Conservation (phyloP, 345 rosid genomes). For the Cardamine chenopodiifolia region DNA sequence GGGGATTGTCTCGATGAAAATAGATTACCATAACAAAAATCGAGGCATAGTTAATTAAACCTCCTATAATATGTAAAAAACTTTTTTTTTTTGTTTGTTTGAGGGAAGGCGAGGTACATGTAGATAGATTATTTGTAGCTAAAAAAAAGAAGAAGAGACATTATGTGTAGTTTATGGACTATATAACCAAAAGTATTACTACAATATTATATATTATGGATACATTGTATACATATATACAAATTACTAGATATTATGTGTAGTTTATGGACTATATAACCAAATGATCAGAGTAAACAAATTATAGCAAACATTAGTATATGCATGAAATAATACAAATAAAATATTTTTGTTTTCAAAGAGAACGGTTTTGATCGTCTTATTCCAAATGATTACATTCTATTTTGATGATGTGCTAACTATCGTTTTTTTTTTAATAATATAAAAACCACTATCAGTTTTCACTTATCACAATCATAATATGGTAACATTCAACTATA, state of each 20-base stretch:
- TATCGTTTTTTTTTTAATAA: not conserved
- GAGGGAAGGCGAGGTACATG: not conserved
- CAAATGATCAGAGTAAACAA: not conserved
- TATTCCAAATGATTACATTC: not conserved
- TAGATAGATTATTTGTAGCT: not conserved
- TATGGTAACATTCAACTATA: not conserved
- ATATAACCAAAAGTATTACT: not conserved
- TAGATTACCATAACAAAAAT: not conserved
- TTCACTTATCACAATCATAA: slow-evolving; percentile 7
- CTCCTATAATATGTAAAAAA: not conserved
- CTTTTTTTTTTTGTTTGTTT: not conserved
- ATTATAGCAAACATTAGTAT: not conserved
- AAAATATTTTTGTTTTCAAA: not conserved
- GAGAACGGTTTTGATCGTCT: not conserved
- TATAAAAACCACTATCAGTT: not conserved
- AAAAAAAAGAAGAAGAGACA: too few species aligned
- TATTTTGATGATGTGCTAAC: not conserved
- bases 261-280: slow-evolving; percentile 1
- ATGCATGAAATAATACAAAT: not conserved
- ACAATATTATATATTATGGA: not conserved
- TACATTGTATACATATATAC: not conserved
- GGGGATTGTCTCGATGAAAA: slow-evolving; percentile 18
- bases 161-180: not conserved
- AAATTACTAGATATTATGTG: not conserved
- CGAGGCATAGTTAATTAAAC: slow-evolving; percentile 27